These are phyloP conservation scores for Entomortierella chlamydospora DNA, from an alignment of 192 early-diverging fungal species.

Conservation along the genomic window DNA sequence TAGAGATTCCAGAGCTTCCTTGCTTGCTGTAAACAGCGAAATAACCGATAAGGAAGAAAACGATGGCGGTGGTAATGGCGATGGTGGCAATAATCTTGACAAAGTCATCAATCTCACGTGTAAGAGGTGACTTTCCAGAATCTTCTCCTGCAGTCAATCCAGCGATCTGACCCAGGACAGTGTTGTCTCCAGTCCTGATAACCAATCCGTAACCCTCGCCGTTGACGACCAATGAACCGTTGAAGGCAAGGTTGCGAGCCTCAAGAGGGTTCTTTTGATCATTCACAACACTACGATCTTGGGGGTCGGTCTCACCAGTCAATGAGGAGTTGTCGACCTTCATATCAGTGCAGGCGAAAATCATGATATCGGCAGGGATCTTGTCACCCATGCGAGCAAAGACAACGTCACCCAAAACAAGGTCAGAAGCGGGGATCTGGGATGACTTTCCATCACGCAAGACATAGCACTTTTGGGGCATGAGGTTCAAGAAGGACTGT, in stretches of 20 bases:
- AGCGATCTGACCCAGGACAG: slow-evolving; percentile 97
- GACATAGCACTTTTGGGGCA: slow-evolving; percentile 85
- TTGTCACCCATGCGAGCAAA: slow-evolving; percentile 95
- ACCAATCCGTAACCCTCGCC: slow-evolving; percentile 95
- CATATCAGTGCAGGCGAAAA: slow-evolving; percentile 84
- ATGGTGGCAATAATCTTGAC: slow-evolving; percentile 89
- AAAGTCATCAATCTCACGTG: slow-evolving; percentile 81
- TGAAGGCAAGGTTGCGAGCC: slow-evolving; percentile 92
- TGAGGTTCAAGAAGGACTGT: slow-evolving; percentile 92
- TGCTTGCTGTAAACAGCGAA: slow-evolving; percentile 67
- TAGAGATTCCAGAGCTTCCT: slow-evolving; percentile 57
- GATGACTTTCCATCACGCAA: slow-evolving; percentile 81
- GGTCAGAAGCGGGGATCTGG: slow-evolving; percentile 74
- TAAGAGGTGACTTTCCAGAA: slow-evolving; percentile 78
- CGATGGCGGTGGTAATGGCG: slow-evolving; percentile 77
- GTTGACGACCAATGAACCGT: slow-evolving; percentile 84
- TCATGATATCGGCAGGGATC: slow-evolving; percentile 89
- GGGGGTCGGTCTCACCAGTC: slow-evolving; percentile 96
- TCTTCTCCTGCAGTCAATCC: slow-evolving; percentile 84
- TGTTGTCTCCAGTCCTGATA: slow-evolving; percentile 91
- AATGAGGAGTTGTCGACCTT: slow-evolving; percentile 98
- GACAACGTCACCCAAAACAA: slow-evolving; percentile 92
- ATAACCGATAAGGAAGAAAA: slow-evolving; percentile 87
- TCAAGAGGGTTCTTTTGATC: slow-evolving; percentile 86
- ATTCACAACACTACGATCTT: slow-evolving; percentile 78